Conservation (phyloP, 176 grass and related monocot genomes). For the Avena insularis region DNA sequence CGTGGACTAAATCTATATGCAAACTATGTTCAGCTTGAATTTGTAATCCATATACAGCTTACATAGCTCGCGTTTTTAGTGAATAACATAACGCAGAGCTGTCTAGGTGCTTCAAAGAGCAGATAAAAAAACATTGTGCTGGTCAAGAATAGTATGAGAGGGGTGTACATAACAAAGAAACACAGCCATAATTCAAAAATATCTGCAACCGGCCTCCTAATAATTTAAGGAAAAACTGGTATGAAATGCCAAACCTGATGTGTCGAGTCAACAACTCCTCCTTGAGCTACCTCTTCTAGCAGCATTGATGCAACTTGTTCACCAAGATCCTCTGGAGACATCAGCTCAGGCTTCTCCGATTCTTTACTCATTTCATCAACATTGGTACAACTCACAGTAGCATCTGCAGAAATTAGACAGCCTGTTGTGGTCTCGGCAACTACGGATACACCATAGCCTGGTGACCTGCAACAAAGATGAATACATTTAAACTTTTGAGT, state of each 20-base stretch:
- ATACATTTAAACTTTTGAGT: background rate
- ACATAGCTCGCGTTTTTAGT: background rate
- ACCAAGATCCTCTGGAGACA: slow-evolving; percentile 86
- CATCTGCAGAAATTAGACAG: slow-evolving; percentile 79
- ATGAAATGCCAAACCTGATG: slow-evolving; percentile 67
- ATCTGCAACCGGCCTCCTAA: background rate
- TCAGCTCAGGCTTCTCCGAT: slow-evolving; percentile 66
- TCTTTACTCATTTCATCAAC: slow-evolving; percentile 71
- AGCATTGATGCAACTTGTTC: slow-evolving; percentile 81
- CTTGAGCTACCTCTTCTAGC: slow-evolving; percentile 78
- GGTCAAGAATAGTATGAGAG: background rate
- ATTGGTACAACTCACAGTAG: slow-evolving; percentile 63
- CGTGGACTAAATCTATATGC: background rate
- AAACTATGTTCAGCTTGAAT: background rate
- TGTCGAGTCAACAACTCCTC: slow-evolving; percentile 89
- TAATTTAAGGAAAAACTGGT: background rate
- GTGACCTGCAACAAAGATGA: slow-evolving; percentile 65
- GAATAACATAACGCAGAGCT: background rate
- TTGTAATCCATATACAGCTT: background rate
- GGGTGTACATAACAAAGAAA: background rate
- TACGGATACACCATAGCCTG: slow-evolving; percentile 87
- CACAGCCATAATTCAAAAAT: slow-evolving; percentile 21
- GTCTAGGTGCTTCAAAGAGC: background rate
- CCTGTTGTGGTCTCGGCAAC: slow-evolving; percentile 92
- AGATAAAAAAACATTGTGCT: background rate